Evolutionary conservation across 2,329 filamentous ascomycete species (phyloP).

Genomic region (Capronia americana): DNA sequence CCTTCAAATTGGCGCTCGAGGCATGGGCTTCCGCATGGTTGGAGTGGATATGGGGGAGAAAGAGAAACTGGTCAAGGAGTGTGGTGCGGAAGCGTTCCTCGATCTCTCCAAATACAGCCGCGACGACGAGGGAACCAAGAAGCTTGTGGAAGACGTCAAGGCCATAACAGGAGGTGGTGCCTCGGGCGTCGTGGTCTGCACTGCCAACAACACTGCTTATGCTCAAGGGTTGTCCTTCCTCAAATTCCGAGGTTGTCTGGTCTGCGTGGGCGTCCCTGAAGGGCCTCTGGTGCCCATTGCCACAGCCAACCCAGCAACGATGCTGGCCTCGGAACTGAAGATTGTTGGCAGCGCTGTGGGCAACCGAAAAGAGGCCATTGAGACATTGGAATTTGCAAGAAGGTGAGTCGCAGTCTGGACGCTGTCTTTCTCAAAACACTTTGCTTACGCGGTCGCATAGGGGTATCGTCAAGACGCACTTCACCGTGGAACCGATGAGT

Average conservation of each 20-base stretch:
- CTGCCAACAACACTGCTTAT: slow-evolving; percentile 58
- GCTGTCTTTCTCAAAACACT: not conserved
- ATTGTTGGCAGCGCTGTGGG: slow-evolving; percentile 60
- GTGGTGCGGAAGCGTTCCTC: slow-evolving; percentile 71
- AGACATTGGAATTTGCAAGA: slow-evolving; percentile 56
- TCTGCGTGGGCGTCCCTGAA: slow-evolving; percentile 61
- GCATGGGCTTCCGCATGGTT: slow-evolving; percentile 68
- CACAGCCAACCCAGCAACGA: slow-evolving; percentile 49
- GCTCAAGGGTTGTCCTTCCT: slow-evolving; percentile 56
- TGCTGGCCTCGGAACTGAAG: slow-evolving; percentile 53
- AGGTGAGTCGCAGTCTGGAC: slow-evolving; percentile 26
- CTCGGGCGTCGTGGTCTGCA: slow-evolving; percentile 65
- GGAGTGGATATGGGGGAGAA: slow-evolving; percentile 70
- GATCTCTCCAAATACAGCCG: slow-evolving; percentile 61
- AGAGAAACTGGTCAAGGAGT: slow-evolving; percentile 62
- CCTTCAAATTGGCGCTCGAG: slow-evolving; percentile 65
- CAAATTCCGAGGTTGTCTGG: slow-evolving; percentile 57
- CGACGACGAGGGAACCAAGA: slow-evolving; percentile 55
- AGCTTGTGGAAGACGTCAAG: slow-evolving; percentile 61
- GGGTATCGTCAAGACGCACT: slow-evolving; percentile 55
- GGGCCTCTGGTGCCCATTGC: slow-evolving; percentile 54
- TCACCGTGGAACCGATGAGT: slow-evolving; percentile 56
- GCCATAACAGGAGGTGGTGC: slow-evolving; percentile 65
- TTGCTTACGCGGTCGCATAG: slow-evolving; percentile 37
- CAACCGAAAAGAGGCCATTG: slow-evolving; percentile 58